phyloP scores from a whole-genome alignment of 176 grass and related monocot genomes.

The Ampelocalamus luodianensis region DNA sequence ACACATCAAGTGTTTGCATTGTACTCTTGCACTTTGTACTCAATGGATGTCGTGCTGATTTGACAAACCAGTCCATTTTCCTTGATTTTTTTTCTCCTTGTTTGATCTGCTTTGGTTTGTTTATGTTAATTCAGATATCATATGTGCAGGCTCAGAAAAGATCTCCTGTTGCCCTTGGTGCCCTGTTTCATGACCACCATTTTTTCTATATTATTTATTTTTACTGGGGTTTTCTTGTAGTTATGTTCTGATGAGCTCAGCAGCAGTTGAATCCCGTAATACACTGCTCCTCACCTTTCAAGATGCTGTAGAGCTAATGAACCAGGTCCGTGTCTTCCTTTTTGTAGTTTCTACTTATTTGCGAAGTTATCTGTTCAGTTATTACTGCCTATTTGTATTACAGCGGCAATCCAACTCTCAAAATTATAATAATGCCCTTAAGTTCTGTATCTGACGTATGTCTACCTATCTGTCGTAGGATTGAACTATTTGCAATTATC shows the following conservation, averaged over 20 bases:
- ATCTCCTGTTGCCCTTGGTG: slow-evolving; percentile 35
- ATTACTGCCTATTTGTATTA: background rate
- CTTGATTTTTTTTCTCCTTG: background rate
- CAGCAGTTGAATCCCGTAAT: slow-evolving; percentile 60
- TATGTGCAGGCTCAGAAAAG: slow-evolving; percentile 67
- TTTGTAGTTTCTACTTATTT: slow-evolving; percentile 3
- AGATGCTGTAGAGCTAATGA: slow-evolving; percentile 67
- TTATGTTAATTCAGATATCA: slow-evolving; percentile 34
- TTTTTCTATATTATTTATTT: slow-evolving; percentile 75
- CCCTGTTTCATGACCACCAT: slow-evolving; percentile 85
- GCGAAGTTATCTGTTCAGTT: background rate
- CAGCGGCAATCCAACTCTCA: background rate
- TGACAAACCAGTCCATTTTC: background rate
- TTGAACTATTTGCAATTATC: too few relatives aligned
- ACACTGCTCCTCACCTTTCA: slow-evolving; percentile 53
- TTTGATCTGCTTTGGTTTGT: background rate
- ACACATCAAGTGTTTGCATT: background rate
- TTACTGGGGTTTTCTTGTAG: slow-evolving; percentile 87
- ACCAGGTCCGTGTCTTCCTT: slow-evolving; percentile 54
- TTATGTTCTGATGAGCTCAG: slow-evolving; percentile 76
- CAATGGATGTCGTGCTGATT: background rate
- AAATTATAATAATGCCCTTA: background rate
- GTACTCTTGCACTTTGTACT: background rate
- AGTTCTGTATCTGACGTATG: too few relatives aligned
- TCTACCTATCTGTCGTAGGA: too few relatives aligned